Evolutionary conservation across 495 filamentous ascomycete genomes (phyloP), one percentile per base, ranked within the genome.

Genomic region (Aspergillus sparsus): DNA sequence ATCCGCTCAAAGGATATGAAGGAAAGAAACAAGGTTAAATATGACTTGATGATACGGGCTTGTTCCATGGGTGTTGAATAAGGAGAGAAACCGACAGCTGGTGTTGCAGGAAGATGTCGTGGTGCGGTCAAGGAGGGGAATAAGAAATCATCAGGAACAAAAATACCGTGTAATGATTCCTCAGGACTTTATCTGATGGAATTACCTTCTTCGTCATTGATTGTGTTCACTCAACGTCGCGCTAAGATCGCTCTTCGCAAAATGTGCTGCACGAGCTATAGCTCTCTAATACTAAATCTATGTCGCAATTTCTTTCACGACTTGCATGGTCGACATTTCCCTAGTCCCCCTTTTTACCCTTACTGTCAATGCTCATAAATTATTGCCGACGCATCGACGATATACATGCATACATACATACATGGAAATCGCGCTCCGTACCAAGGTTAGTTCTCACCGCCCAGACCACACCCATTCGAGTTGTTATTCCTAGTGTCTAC

Each of bases 91-190:
- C 46, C 5, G 21, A 15, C 35, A 13, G 34, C 8, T 57, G 27
- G 18, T 36, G 35, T 54, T 54, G 36, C 51, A 27, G 15, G 51
- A 42, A 12, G 51, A 5, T 54, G 13, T 54, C n/a, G 51, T 18
- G 7, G 51, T 47, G 44, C 44, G 44, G 44, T 47, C 44, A 21
- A 47, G 16, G 44, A 47, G 44, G 44, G 44, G 44, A 21, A 47
- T 47, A 15, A 8, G 15, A 47, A 47, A 41, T n/a, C 37, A n/a
- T 10, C 42, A n/a, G 42, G 18, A 16, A 8, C 44, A 47, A 47
- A 47, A 47, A 47, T 47, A 47, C 42, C 15, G 15, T 46, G 42
- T 15, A 15, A 42, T 27, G 21, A 27, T 27, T 27, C 21, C 33
- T 11, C 18, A 33, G n/a, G 3, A 27, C 49, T 36, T 15, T 39